Base-by-base conservation (phyloP, 2,329 filamentous ascomycete species). In the Pseudonectria foliicola region DNA sequence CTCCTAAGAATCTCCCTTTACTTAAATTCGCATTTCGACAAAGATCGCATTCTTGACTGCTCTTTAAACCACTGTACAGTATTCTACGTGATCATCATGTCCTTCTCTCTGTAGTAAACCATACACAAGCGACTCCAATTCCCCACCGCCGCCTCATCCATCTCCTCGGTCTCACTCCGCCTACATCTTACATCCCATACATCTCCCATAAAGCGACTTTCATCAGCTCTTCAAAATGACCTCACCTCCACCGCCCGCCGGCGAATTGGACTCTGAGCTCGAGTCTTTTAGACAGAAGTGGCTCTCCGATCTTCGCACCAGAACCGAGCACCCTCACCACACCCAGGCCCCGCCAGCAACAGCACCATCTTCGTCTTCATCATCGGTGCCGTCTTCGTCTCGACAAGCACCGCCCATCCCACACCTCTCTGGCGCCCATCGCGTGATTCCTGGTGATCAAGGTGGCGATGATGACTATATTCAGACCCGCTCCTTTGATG, bases 261-360 rank as follows among this genome's bases (percentile, higher is more conserved):
- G 66, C 46, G 62, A 68, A 37, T 60, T 71, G 31, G 71, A 77
- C 56, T 71, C 80, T 33, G 88, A 94, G 60, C 75, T 95, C 40
- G 86, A 94, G 60, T 80, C 75, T 29, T 95, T 95, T 63, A 81
- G 90, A 46, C 75, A 77, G 53, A 74, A 87, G 69, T 95, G 89
- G 89, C 77, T 78, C 39, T 82, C 86, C 48, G 89, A 95, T 57
- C 83, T 94, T 6, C 55, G 67, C 31, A 60, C 62, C 3, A 67
- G 35, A 27, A 55, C 41, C 53, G 60, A 34, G 21, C 54, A 45
- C n/a, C 25, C 34, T 27, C 40, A 35, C 5, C 44, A 43, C 33
- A 18, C 13, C 25, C 25, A 38, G 26, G 30, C n/a, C 25, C 26
- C 27, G 27, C 12, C 16, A 29, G 25, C 27, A 32, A 31, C 38